Percentiles rank a stretch among this genome's conserved stretches.
Evolutionary conservation across 2,329 filamentous ascomycete genomes (phyloP).

Genomic region (Curvularia sp.): DNA sequence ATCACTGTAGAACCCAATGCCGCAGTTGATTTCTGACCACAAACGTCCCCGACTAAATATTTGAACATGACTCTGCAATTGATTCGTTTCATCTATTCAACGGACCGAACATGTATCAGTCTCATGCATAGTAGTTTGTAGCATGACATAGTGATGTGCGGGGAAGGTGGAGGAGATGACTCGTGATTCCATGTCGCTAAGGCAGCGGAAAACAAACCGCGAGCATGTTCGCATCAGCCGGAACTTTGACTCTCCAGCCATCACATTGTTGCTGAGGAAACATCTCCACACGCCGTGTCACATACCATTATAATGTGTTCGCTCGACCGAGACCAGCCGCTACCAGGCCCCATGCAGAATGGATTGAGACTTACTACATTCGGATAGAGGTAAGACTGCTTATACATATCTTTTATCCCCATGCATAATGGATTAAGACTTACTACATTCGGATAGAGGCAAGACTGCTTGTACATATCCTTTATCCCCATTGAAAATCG

Average conservation of each 20-base stretch:
- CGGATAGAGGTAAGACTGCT: conserved; percentile 6
- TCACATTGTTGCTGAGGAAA: conserved; percentile 1
- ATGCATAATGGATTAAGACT: too few relatives aligned
- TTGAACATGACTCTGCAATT: neutral
- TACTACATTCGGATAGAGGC: too few relatives aligned
- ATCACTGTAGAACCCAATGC: too few relatives aligned
- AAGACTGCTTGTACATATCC: neutral
- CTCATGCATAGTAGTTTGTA: neutral
- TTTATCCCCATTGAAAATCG: neutral
- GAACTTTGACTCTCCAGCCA: conserved; percentile 9
- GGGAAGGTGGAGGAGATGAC: conserved; percentile 14
- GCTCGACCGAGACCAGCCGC: conserved; percentile 10
- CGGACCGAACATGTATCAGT: neutral
- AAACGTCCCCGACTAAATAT: neutral
- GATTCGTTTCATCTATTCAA: neutral
- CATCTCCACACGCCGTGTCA: conserved; percentile 3
- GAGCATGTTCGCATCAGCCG: conserved; percentile 24
- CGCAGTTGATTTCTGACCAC: neutral
- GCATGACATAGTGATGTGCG: conserved; percentile 10
- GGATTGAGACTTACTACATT: conserved; percentile 18
- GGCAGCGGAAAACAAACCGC: conserved; percentile 39
- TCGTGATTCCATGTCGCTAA: conserved; percentile 5
- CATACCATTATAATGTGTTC: neutral
- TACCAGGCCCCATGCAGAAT: conserved; percentile 4
- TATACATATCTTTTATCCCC: neutral